Evolutionary conservation across 2,329 filamentous ascomycete species (phyloP).

Genomic region (Cladosporium sp.): DNA sequence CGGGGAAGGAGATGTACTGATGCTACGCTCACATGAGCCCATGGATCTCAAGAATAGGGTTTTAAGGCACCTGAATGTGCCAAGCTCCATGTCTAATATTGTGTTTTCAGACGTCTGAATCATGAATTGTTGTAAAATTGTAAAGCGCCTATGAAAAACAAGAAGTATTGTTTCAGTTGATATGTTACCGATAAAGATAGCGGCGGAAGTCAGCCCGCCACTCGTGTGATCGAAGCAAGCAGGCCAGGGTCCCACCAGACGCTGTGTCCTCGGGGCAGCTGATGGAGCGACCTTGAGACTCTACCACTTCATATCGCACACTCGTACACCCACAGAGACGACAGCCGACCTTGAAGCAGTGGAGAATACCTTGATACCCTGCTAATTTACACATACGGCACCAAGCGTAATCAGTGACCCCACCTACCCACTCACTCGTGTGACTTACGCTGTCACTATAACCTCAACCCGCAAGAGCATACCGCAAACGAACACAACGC

Average conservation of each 20-base stretch:
- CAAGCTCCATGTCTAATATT: too few species aligned
- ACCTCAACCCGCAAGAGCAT: constrained; percentile 3
- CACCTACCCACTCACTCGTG: constrained; percentile 10
- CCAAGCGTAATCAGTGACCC: constrained; percentile 1
- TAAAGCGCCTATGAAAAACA: background rate
- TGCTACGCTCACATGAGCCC: too few species aligned
- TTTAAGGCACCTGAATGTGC: too few species aligned
- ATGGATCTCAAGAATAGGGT: too few species aligned
- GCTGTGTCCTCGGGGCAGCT: background rate
- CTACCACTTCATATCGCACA: background rate
- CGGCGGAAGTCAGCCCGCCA: background rate
- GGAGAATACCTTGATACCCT: background rate
- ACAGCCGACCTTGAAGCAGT: background rate
- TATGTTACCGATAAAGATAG: background rate
- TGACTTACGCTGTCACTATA: constrained; percentile 24
- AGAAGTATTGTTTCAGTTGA: background rate
- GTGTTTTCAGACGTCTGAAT: too few species aligned
- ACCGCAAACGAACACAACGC: constrained; percentile 2
- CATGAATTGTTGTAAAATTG: too few species aligned
- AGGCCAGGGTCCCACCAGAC: background rate
- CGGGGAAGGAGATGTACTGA: too few species aligned
- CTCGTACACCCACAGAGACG: background rate
- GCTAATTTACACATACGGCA: background rate
- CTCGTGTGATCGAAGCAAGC: background rate
- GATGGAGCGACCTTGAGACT: background rate